Percentiles rank a stretch among this genome's conserved stretches.
Evolutionary conservation across 2,329 filamentous ascomycete species (phyloP).

Genomic region (Verticillium klebahnii): DNA sequence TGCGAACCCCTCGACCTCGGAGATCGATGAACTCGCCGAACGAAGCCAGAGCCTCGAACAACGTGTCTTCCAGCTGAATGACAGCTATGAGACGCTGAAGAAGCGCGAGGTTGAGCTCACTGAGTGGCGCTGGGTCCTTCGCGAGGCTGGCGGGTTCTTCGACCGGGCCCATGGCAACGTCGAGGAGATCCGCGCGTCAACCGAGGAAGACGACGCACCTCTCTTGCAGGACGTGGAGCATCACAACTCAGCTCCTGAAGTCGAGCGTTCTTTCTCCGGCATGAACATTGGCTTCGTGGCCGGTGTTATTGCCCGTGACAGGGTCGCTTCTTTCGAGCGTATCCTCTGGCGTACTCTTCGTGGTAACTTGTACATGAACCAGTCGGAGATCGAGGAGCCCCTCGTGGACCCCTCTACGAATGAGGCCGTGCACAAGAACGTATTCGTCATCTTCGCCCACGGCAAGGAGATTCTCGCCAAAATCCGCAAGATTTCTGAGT

Average conservation of each 20-base stretch:
- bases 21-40: constrained; percentile 94
- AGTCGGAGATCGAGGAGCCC: constrained; percentile 93
- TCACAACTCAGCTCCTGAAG: constrained; percentile 61
- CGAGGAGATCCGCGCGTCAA: constrained; percentile 88
- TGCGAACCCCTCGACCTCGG: constrained; percentile 81
- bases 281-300: constrained; percentile 99
- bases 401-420: constrained; percentile 90
- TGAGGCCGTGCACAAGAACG: constrained; percentile 91
- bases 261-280: constrained; percentile 83
- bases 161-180: constrained; percentile 85
- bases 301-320: constrained; percentile 88
- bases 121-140: constrained; percentile 97
- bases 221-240: constrained; percentile 91
- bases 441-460: constrained; percentile 98
- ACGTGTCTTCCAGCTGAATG: constrained; percentile 85
- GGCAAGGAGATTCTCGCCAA: constrained; percentile 98
- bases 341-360: constrained; percentile 96
- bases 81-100: constrained; percentile 98
- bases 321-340: constrained; percentile 91
- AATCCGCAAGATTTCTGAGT: constrained; percentile 98
- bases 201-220: constrained; percentile 87
- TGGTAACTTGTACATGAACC: constrained; percentile 99
- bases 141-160: constrained; percentile 96
- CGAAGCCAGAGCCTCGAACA: constrained; percentile 90
- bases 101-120: constrained; percentile 95